Base-by-base conservation (phyloP, 2,329 filamentous ascomycete species). In the Pseudogymnoascus sp. region DNA sequence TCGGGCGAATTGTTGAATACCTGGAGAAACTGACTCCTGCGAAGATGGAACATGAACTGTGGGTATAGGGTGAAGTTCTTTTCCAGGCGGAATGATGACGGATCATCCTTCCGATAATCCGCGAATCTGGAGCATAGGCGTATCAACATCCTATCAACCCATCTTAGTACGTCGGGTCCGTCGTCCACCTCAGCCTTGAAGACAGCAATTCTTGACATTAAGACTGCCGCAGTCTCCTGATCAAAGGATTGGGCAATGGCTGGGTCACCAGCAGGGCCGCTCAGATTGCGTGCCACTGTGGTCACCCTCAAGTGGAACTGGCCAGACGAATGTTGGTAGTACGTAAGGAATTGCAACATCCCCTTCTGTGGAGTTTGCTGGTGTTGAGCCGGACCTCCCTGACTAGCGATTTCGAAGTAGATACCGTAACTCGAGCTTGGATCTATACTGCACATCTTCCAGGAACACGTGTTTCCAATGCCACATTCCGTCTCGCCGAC, bases 1-100 rank as follows among this genome's bases (percentile, higher is more conserved):
- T 99, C 94, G 6, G 94, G 94, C 0, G 92, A 97, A 74, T 97
- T 99, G 79, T 99, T 99, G 82, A 99, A 99, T 61, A 99, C 92
- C 71, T 99, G 94, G 65, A 99, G 75, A 79, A 99, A 99, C 74
- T 97, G 94, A 74, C 91, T 96, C 74, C 94, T 85, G 67, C 94
- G 88, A 63, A 99, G 82, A 74, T 99, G 94, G 80, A 99, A 99
- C 94, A 99, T 99, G 76, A 99, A 99, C 72, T 99, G 94, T 23
- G 94, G 94, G 71, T 99, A 99, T 13, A 99, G 81, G 0, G 92
- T 97, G 71, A 99, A 99, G 78, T 99, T 99, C 83, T 96, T 96
- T 75, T 99, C 94, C 64, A 96, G 76, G 34, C 91, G 84, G 83
- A 99, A 99, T 0, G 92, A 97, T 4, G 92, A 95, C 12, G 94